phyloP scores from a whole-genome alignment of 495 filamentous ascomycete genomes.

The Penicillium atrosanguineum region DNA sequence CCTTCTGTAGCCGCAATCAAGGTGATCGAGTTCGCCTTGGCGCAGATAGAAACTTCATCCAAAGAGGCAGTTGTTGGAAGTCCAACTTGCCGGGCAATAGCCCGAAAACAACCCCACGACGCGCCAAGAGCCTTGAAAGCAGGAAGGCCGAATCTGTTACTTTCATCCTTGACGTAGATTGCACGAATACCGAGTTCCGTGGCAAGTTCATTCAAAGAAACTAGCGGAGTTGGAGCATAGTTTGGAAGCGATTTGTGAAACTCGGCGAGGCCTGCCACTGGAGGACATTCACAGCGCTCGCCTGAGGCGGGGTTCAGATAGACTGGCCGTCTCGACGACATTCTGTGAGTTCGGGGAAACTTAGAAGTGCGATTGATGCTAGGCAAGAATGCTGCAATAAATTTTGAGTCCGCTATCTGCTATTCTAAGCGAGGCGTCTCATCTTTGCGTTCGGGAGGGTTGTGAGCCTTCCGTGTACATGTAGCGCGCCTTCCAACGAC shows the following conservation, averaged over 20 bases:
- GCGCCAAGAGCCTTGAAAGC: conserved; percentile 78
- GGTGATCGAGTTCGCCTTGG: conserved; percentile 26
- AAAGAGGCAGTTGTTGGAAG: conserved; percentile 37
- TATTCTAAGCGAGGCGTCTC: not conserved
- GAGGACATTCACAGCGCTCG: conserved; percentile 14
- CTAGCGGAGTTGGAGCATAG: conserved; percentile 50
- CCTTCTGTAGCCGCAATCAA: conserved; percentile 63
- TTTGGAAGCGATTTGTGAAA: conserved; percentile 55
- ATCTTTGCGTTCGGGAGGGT: no score
- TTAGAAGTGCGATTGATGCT: not conserved
- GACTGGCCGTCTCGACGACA: conserved; percentile 25
- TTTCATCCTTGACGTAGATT: conserved; percentile 61
- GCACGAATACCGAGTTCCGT: conserved; percentile 51
- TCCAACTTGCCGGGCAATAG: conserved; percentile 41
- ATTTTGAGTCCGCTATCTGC: not conserved
- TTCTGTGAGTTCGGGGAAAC: not conserved
- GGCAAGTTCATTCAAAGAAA: conserved; percentile 51
- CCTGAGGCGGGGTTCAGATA: conserved; percentile 30
- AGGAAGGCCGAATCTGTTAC: conserved; percentile 58
- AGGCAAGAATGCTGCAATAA: not conserved
- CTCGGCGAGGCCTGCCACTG: conserved; percentile 14
- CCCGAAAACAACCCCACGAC: conserved; percentile 65
- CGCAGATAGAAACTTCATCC: conserved; percentile 36
- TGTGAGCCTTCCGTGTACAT: conserved; percentile 10
- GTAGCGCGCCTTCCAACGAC: conserved; percentile 19